Base-by-base conservation (phyloP, 1,139 yeast genomes). In the Geotrichum bryndzae region DNA sequence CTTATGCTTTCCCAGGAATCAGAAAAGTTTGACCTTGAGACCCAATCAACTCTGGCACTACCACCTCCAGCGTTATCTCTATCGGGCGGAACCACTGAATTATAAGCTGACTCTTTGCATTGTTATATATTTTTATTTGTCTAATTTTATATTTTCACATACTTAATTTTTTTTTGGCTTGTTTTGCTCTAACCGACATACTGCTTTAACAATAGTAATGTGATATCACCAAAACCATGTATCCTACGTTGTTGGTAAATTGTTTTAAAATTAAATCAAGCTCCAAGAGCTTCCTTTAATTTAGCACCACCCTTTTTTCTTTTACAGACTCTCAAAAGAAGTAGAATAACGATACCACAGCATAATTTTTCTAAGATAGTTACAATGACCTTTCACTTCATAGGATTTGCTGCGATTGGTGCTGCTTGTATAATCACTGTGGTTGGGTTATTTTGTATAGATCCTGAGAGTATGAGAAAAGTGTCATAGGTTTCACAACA, bases 1-100 rank as follows among this genome's bases (percentile, higher is more conserved):
- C 31, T 56, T 35, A 55, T 50, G 13, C n/a, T 35, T 15, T 52
- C 57, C 2, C 55, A 53, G 11, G 57, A 60, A 29, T 51, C 55
- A 1, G 52, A 56, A 22, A 51, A 50, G 18, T 4, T 41, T 15
- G 52, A 51, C 2, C 18, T 56, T 1, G 33, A 41, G 3, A 23
- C 58, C n/a, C 55, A 51, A 7, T 7, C 48, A 38, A 53, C 48
- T 18, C 51, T 55, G 10, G 58, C 58, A 29, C 51, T 54, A 8
- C 57, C 57, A 25, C 33, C 57, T 27, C 52, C 57, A 27, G 52
- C 23, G 2, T n/a, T 41, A 3, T 41, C 48, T 5, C 2, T n/a
- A 7, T 15, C 48, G 5, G 18, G 48, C 13, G 48, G 48, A 15
- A 15, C 48, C n/a, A 41, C 18, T 41, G 10, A 41, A 7, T 18